Percentiles rank a stretch among this genome's conserved stretches.
These are phyloP conservation scores for Musa balbisiana DNA, from an alignment of 202 grass and related monocot species.

Conservation along the genomic window DNA sequence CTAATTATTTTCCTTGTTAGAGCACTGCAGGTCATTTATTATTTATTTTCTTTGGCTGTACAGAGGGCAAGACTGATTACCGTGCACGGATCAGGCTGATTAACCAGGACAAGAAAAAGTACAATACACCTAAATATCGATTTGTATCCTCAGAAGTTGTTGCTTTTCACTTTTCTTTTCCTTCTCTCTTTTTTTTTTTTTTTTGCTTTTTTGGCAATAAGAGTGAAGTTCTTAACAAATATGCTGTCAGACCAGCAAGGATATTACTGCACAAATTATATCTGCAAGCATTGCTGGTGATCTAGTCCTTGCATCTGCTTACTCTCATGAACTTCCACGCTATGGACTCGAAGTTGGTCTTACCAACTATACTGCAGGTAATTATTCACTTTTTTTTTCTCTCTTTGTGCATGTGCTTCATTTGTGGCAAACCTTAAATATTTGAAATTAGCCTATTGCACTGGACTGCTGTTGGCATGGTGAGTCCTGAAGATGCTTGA, in stretches of 20 bases:
- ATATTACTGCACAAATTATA: slow-evolving; percentile 11
- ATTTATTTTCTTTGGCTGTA: not conserved
- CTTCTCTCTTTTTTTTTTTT: not conserved
- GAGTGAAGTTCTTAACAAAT: not conserved
- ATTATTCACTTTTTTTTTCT: not conserved
- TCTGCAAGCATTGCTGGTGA: slow-evolving; percentile 23
- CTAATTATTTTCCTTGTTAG: not conserved
- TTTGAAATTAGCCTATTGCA: slow-evolving; percentile 1
- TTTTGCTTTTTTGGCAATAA: not conserved
- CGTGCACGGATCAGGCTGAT: slow-evolving; percentile 13
- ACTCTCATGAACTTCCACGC: slow-evolving; percentile 12
- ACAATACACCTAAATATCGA: slow-evolving; percentile 14
- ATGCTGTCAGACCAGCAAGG: slow-evolving; percentile 7
- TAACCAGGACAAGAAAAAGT: slow-evolving; percentile 22
- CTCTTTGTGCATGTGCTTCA: not conserved
- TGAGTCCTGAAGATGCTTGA: slow-evolving; percentile 2
- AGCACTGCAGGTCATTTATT: not conserved
- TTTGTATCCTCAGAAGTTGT: not conserved
- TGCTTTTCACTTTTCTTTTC: not conserved
- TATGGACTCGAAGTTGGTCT: slow-evolving; percentile 20
- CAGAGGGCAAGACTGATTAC: slow-evolving; percentile 17
- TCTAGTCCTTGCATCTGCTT: slow-evolving; percentile 15
- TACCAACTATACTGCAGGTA: slow-evolving; percentile 22
- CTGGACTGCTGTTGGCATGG: slow-evolving; percentile 13
- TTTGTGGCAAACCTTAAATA: not conserved